Conservation (phyloP, 306 rosid genomes). For the Macrotyloma uniflorum region DNA sequence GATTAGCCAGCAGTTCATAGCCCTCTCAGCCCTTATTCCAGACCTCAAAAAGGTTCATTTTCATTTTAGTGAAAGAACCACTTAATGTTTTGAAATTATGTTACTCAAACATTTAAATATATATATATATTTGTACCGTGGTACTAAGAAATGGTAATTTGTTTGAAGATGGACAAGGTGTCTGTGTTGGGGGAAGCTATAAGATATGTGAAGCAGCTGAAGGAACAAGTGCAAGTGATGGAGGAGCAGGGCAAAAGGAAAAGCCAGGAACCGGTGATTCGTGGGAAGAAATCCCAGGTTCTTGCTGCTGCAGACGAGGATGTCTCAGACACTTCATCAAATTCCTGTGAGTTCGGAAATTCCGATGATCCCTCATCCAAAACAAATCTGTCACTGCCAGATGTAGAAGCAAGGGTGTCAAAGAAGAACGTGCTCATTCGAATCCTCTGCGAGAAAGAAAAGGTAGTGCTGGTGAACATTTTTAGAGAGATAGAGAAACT, state of each 20-base stretch:
- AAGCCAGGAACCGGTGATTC: slow-evolving; percentile 50
- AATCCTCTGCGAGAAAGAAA: slow-evolving; percentile 44
- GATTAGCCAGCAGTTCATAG: slow-evolving; percentile 69
- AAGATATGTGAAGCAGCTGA: slow-evolving; percentile 59
- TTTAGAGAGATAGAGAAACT: slow-evolving; percentile 58
- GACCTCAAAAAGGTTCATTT: slow-evolving; percentile 67
- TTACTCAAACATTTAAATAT: neutral
- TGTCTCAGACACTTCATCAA: slow-evolving; percentile 34
- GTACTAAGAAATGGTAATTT: neutral
- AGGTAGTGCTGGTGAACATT: slow-evolving; percentile 45
- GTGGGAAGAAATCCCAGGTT: slow-evolving; percentile 50
- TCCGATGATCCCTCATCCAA: slow-evolving; percentile 39
- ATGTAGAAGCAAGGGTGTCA: slow-evolving; percentile 68
- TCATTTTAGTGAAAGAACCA: neutral
- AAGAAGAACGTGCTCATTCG: slow-evolving; percentile 51
- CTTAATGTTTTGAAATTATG: neutral
- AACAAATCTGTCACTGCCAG: slow-evolving; percentile 45
- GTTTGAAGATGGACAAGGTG: slow-evolving; percentile 61
- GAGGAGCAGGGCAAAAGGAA: slow-evolving; percentile 64
- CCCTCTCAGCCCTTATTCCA: slow-evolving; percentile 80
- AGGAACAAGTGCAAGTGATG: slow-evolving; percentile 51
- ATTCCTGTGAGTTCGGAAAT: slow-evolving; percentile 44
- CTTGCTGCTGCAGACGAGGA: slow-evolving; percentile 37
- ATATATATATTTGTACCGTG: neutral
- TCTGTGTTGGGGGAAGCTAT: slow-evolving; percentile 75